Percentiles rank a stretch among this genome's conserved stretches.
Conservation (phyloP, 306 rosid species). For the Parietaria judaica region DNA sequence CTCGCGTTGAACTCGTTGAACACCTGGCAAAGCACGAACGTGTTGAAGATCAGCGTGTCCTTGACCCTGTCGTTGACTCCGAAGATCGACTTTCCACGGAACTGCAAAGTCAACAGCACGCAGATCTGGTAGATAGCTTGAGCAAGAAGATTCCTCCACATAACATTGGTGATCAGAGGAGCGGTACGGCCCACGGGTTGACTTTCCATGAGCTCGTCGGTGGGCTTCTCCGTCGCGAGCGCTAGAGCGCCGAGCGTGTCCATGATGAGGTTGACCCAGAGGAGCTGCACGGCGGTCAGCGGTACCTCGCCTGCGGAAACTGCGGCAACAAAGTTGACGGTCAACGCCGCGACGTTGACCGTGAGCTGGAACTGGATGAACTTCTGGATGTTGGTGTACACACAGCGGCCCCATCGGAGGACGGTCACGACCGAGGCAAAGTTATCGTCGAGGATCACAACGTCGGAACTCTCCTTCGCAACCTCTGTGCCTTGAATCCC, state of each 20-base stretch:
- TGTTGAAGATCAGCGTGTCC: constrained; percentile 32
- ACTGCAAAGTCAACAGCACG: constrained; percentile 20
- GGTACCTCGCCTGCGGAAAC: constrained; percentile 26
- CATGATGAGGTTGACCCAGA: constrained; percentile 36
- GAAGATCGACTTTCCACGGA: constrained; percentile 21
- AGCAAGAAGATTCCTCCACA: constrained; percentile 35
- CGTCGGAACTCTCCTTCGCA: constrained; percentile 27
- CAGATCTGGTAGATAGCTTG: constrained; percentile 26
- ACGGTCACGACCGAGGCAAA: constrained; percentile 27
- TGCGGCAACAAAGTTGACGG: constrained; percentile 29
- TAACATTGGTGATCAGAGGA: constrained; percentile 32
- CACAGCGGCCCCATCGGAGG: constrained; percentile 36
- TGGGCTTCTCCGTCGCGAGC: constrained; percentile 31
- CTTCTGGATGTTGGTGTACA: constrained; percentile 30
- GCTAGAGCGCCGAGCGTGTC: constrained; percentile 33
- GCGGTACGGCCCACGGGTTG: constrained; percentile 24
- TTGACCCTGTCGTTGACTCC: constrained; percentile 21
- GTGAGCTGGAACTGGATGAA: constrained; percentile 38
- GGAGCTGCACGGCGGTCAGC: constrained; percentile 22
- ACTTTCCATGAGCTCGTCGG: constrained; percentile 20
- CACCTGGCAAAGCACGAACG: constrained; percentile 29
- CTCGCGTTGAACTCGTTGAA: constrained; percentile 38
- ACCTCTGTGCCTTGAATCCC: constrained; percentile 37
- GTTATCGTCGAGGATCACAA: constrained; percentile 30
- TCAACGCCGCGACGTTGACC: constrained; percentile 23